phyloP scores from a whole-genome alignment of 495 filamentous ascomycete species.

The Talaromyces nanjingensis region DNA sequence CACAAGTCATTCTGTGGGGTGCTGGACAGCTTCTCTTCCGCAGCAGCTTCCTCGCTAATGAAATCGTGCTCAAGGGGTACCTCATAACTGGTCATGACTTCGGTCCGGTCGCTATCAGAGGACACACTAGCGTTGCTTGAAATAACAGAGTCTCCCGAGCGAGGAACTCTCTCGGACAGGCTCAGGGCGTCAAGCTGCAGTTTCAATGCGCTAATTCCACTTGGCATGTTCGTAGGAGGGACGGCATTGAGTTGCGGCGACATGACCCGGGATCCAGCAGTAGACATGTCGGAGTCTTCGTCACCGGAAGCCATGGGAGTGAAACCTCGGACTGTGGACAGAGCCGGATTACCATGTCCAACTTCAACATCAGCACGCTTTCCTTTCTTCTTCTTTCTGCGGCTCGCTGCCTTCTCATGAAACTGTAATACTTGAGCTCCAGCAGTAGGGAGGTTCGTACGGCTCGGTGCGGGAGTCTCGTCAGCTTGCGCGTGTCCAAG shows the following conservation, averaged over 20 bases:
- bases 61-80: slow-evolving; percentile 85
- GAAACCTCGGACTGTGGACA: slow-evolving; percentile 72
- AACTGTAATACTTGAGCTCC: slow-evolving; percentile 21
- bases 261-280: slow-evolving; percentile 39
- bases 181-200: slow-evolving; percentile 66
- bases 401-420: slow-evolving; percentile 24
- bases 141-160: slow-evolving; percentile 33
- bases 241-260: slow-evolving; percentile 21
- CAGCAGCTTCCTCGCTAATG: slow-evolving; percentile 60
- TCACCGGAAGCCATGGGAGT: slow-evolving; percentile 80
- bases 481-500: not conserved
- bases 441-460: slow-evolving; percentile 17
- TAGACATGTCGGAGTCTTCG: slow-evolving; percentile 73
- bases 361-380: slow-evolving; percentile 37
- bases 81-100: slow-evolving; percentile 72
- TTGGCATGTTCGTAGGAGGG: slow-evolving; percentile 32
- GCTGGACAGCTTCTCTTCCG: slow-evolving; percentile 24
- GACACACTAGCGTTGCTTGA: slow-evolving; percentile 49
- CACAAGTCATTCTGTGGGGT: slow-evolving; percentile 37
- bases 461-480: not conserved
- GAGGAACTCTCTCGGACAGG: slow-evolving; percentile 31
- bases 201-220: slow-evolving; percentile 72
- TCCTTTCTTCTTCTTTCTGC: slow-evolving; percentile 46
- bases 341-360: slow-evolving; percentile 42
- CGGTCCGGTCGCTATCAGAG: slow-evolving; percentile 50